Evolutionary conservation across 352 stramenopile species (phyloP).

Genomic region (Pythium insidiosum): DNA sequence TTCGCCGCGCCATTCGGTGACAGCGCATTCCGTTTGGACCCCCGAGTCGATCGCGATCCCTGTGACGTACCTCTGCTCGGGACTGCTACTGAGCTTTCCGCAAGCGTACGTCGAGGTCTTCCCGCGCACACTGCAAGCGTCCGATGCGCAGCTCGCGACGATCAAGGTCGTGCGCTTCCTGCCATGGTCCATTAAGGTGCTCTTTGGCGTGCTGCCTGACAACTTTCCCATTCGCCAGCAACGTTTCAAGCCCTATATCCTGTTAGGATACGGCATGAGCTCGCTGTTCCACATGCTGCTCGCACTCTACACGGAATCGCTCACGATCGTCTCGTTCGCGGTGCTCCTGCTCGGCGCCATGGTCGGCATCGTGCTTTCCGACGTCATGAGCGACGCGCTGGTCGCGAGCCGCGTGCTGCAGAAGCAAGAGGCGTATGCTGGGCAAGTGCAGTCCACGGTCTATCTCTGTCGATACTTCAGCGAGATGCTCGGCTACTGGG

Average conservation of each 20-base stretch:
- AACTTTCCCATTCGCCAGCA: conserved; percentile 37
- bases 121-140: conserved; percentile 43
- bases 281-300: conserved; percentile 54
- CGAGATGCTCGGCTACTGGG: conserved; percentile 75
- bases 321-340: conserved; percentile 55
- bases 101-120: conserved; percentile 74
- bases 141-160: conserved; percentile 65
- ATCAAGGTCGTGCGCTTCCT: conserved; percentile 56
- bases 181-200: conserved; percentile 74
- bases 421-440: conserved; percentile 25
- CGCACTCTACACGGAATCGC: conserved; percentile 20
- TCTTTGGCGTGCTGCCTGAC: conserved; percentile 68
- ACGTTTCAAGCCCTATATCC: conserved; percentile 75
- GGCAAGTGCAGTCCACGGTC: conserved; percentile 51
- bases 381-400: conserved; percentile 76
- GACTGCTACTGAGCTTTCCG: conserved; percentile 56
- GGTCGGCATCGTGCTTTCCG: conserved; percentile 68
- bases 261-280: conserved; percentile 47
- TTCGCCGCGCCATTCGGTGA: too few species aligned
- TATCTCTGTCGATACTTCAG: conserved; percentile 74
- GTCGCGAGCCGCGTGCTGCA: conserved; percentile 52
- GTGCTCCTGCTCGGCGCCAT: conserved; percentile 61
- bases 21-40: conserved; percentile 38
- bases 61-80: conserved; percentile 73
- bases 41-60: conserved; percentile 51